Percentiles rank a stretch among this genome's conserved stretches.
phyloP scores from a whole-genome alignment of 305 asterid genomes.

The Ajuga reptans region DNA sequence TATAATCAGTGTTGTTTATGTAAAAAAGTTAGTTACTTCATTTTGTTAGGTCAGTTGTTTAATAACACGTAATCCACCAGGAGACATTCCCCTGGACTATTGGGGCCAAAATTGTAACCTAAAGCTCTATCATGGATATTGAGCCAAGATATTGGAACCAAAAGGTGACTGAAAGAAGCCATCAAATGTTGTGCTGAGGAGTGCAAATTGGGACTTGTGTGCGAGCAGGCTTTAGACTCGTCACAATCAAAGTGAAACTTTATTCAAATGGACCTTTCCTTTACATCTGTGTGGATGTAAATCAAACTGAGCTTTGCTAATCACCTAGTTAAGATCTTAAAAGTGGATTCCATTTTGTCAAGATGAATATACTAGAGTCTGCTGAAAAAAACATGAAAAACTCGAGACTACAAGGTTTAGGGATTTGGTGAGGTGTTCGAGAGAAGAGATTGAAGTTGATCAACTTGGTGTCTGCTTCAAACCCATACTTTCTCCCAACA shows the following conservation, averaged over 20 bases:
- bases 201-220: neutral
- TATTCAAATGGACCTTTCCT: neutral
- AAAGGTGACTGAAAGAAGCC: neutral
- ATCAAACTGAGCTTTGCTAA: neutral
- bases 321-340: neutral
- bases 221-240: neutral
- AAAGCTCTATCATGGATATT: neutral
- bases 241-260: neutral
- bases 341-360: neutral
- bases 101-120: neutral
- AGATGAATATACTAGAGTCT: neutral
- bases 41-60: neutral
- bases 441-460: neutral
- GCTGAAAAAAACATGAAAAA: neutral
- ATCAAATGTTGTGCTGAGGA: neutral
- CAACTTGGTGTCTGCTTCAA: neutral
- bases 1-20: neutral
- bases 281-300: neutral
- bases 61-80: neutral
- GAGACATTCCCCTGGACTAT: neutral
- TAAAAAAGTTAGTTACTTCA: neutral
- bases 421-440: neutral
- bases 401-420: neutral
- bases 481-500: neutral
- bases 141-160: neutral